Evolutionary conservation across 176 grass and related monocot genomes (phyloP).

Genomic region (Triticum urartu): DNA sequence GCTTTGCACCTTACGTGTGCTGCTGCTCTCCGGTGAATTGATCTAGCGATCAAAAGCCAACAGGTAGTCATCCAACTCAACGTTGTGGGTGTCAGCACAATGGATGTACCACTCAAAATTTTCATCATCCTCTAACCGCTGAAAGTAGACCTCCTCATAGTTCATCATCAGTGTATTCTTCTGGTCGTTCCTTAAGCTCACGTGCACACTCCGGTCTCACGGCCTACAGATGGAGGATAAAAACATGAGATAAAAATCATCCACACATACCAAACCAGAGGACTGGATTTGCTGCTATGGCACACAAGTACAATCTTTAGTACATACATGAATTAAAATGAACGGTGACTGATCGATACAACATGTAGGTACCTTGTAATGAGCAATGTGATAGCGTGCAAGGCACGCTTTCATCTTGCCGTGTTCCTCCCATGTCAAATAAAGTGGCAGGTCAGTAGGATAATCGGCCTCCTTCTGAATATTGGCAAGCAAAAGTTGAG

Average conservation of each 20-base stretch:
- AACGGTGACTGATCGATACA: background rate
- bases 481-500: background rate
- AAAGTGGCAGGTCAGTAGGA: background rate
- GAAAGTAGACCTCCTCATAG: background rate
- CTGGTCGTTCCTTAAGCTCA: background rate
- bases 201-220: background rate
- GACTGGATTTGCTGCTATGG: background rate
- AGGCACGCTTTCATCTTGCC: background rate
- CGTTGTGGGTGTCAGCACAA: background rate
- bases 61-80: background rate
- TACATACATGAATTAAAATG: background rate
- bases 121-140: background rate
- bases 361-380: background rate
- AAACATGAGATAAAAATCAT: background rate
- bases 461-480: background rate
- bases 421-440: background rate
- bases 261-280: background rate
- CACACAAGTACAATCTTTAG: background rate
- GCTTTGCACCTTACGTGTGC: no score
- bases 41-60: no score
- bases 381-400: background rate
- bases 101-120: background rate
- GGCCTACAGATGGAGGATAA: background rate
- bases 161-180: background rate
- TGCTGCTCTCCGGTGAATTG: no score